Conservation (phyloP, 169 alveolate genomes). For the Plasmodium vivax region DNA sequence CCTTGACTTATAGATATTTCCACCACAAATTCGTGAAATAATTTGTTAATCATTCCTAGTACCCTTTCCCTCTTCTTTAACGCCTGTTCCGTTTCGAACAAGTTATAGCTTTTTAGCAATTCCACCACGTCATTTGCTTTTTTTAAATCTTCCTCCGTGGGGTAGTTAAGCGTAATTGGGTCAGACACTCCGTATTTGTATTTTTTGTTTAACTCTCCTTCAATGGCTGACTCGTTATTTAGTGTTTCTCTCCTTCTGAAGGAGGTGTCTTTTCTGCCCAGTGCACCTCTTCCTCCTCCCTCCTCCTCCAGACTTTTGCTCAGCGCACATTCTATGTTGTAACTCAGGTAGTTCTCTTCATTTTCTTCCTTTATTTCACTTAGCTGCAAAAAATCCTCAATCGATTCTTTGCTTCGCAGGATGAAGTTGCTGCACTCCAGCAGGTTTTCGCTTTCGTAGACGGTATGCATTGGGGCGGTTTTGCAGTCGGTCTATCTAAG, state of each 20-base stretch:
- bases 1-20: slow-evolving; percentile 87
- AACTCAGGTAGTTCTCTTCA: slow-evolving; percentile 48
- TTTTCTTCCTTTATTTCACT: slow-evolving; percentile 48
- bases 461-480: slow-evolving; percentile 37
- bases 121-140: slow-evolving; percentile 84
- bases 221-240: not conserved
- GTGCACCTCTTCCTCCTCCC: not conserved
- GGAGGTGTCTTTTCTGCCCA: not conserved
- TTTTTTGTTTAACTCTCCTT: slow-evolving; percentile 27
- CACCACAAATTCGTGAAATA: slow-evolving; percentile 91
- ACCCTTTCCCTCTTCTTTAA: slow-evolving; percentile 90
- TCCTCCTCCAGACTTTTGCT: slow-evolving; percentile 32
- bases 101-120: slow-evolving; percentile 84
- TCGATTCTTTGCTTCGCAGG: slow-evolving; percentile 16
- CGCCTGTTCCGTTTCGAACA: slow-evolving; percentile 93
- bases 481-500: not conserved
- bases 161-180: slow-evolving; percentile 82
- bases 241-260: slow-evolving; percentile 2
- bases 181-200: slow-evolving; percentile 81
- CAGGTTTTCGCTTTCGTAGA: slow-evolving; percentile 53
- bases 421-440: slow-evolving; percentile 52
- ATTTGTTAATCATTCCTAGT: slow-evolving; percentile 89
- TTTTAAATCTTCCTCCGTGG: slow-evolving; percentile 87
- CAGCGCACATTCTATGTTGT: slow-evolving; percentile 49
- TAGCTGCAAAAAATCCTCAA: slow-evolving; percentile 42